A percentile compares a stretch with the other conserved stretches of the same genome.
phyloP scores from a whole-genome alignment of 768 basidiomycete genomes.

The Sporobolomyces pararoseus region DNA sequence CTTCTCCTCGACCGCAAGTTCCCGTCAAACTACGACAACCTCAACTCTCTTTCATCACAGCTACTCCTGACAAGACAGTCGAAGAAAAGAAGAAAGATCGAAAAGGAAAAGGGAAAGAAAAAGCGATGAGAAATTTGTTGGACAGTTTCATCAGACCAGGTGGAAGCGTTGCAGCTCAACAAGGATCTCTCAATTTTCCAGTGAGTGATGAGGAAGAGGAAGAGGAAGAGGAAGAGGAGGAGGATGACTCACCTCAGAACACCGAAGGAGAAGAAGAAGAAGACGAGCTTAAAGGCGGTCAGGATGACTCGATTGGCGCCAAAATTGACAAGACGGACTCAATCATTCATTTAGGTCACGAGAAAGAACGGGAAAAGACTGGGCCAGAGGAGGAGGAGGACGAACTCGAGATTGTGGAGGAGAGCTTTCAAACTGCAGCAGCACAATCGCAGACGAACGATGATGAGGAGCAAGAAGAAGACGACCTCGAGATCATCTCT shows the following conservation, averaged over 20 bases:
- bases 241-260: not conserved
- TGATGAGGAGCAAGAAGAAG: not conserved
- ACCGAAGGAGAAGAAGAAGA: not conserved
- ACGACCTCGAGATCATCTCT: slow-evolving; percentile 11
- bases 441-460: not conserved
- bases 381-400: not conserved
- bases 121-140: slow-evolving; percentile 15
- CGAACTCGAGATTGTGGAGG: slow-evolving; percentile 10
- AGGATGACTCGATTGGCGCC: not conserved
- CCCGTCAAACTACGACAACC: slow-evolving; percentile 8
- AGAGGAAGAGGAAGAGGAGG: not conserved
- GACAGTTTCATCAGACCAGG: slow-evolving; percentile 7
- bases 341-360: too few species aligned
- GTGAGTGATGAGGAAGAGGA: not conserved
- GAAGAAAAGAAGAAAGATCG: not conserved
- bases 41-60: not conserved
- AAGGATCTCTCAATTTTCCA: too few species aligned
- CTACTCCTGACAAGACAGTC: not conserved
- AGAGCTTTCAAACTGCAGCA: not conserved
- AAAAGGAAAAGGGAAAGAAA: slow-evolving; percentile 1
- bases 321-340: not conserved
- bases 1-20: not conserved
- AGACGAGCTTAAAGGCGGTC: not conserved
- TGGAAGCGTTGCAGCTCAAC: not conserved
- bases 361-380: not conserved